A percentile compares a stretch with the other conserved stretches of the same genome.
phyloP scores from a whole-genome alignment of 305 asterid genomes.

The Salvia sclarea region DNA sequence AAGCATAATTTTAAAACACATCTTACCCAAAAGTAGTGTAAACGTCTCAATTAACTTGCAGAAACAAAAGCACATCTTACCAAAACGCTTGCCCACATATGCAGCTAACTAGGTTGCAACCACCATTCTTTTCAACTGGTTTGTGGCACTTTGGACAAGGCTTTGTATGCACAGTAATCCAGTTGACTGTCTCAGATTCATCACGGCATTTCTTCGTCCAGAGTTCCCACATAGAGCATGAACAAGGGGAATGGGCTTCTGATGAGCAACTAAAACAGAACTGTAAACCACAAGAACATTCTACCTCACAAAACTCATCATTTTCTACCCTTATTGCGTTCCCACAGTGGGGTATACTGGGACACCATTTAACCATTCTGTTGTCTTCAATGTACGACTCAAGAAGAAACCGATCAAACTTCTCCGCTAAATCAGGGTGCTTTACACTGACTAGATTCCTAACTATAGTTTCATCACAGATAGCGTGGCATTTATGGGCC shows the following conservation, averaged over 20 bases:
- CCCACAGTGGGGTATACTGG: slow-evolving; percentile 95
- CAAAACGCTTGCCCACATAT: slow-evolving; percentile 92
- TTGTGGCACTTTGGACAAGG: slow-evolving; percentile 95
- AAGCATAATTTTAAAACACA: slow-evolving; percentile 6
- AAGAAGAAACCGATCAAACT: slow-evolving; percentile 81
- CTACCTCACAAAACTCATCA: slow-evolving; percentile 85
- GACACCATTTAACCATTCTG: slow-evolving; percentile 98
- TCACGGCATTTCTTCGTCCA: slow-evolving; percentile 95
- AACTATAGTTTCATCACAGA: slow-evolving; percentile 79
- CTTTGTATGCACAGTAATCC: slow-evolving; percentile 88
- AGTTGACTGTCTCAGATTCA: slow-evolving; percentile 92
- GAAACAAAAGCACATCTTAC: slow-evolving; percentile 44
- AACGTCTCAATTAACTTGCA: slow-evolving; percentile 11
- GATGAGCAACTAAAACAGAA: slow-evolving; percentile 88
- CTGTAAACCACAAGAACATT: slow-evolving; percentile 91
- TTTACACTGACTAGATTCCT: slow-evolving; percentile 60
- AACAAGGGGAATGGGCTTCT: slow-evolving; percentile 97
- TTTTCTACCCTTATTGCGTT: slow-evolving; percentile 83
- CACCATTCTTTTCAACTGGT: slow-evolving; percentile 93
- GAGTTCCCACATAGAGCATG: slow-evolving; percentile 91
- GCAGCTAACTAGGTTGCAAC: slow-evolving; percentile 90
- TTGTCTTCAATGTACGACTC: slow-evolving; percentile 97
- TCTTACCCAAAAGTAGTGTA: no score
- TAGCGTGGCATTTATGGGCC: slow-evolving; percentile 88
- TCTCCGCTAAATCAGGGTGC: slow-evolving; percentile 74